Conservation (phyloP, 2,329 filamentous ascomycete species). For the Keithomyces neogunnii region DNA sequence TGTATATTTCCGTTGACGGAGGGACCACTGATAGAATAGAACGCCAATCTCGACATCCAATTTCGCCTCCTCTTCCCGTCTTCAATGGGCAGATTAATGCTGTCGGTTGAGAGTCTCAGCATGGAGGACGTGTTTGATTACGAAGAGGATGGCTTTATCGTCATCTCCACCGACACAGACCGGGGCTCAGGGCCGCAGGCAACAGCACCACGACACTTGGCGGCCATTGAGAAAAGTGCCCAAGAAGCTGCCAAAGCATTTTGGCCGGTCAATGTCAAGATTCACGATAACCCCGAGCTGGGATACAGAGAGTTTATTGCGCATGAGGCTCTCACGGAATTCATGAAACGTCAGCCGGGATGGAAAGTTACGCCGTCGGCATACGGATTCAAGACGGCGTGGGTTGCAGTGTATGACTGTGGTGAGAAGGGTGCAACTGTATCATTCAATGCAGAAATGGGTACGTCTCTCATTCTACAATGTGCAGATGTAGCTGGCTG, state of each 20-base stretch:
- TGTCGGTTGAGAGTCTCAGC: not conserved
- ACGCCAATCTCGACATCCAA: too few relatives aligned
- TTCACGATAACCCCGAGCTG: conserved; percentile 35
- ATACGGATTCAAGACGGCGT: conserved; percentile 34
- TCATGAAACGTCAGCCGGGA: conserved; percentile 21
- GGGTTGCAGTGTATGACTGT: conserved; percentile 30
- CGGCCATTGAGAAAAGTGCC: conserved; percentile 25
- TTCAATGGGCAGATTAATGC: not conserved
- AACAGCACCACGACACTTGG: conserved; percentile 20
- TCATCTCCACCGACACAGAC: conserved; percentile 1
- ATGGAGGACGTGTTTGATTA: not conserved
- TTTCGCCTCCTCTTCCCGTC: not conserved
- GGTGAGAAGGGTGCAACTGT: conserved; percentile 25
- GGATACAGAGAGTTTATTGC: conserved; percentile 30
- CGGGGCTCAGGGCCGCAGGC: not conserved
- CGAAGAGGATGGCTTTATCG: conserved; percentile 8
- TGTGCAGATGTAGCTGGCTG: not conserved
- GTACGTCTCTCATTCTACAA: conserved; percentile 2
- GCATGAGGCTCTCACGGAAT: conserved; percentile 29
- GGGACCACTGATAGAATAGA: too few relatives aligned
- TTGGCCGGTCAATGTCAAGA: conserved; percentile 27
- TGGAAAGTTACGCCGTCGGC: conserved; percentile 31
- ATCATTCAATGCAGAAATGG: conserved; percentile 31
- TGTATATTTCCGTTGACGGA: too few relatives aligned
- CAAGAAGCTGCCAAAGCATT: conserved; percentile 16